phyloP scores from a whole-genome alignment of 1,284 basidiomycete genomes.

The Apiotrichum siamense region DNA sequence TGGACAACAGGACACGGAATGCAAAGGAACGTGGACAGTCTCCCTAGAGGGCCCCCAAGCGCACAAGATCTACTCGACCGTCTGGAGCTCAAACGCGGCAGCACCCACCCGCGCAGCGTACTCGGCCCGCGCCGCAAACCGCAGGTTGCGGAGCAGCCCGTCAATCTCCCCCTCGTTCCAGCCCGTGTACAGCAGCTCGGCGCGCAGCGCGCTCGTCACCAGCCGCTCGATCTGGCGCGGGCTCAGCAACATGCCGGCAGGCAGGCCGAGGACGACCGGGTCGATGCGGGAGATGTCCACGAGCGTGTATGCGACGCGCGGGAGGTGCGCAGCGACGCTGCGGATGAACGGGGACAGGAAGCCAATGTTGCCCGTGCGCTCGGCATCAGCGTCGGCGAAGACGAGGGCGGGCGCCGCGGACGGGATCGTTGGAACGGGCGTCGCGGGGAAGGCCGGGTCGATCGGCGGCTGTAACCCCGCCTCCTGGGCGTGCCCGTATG shows the following conservation, averaged over 20 bases:
- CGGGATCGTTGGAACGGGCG: not conserved
- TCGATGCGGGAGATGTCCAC: not conserved
- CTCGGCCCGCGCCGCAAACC: not conserved
- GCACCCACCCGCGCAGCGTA: not conserved
- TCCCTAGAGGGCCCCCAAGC: too few species aligned
- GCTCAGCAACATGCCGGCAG: not conserved
- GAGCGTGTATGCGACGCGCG: not conserved
- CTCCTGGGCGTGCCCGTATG: not conserved
- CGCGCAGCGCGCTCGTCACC: not conserved
- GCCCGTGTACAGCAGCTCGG: not conserved
- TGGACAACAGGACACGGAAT: too few species aligned
- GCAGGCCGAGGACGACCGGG: not conserved
- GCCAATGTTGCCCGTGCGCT: not conserved
- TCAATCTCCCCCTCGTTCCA: not conserved
- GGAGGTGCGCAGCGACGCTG: not conserved
- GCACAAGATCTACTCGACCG: not conserved
- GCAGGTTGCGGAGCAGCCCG: not conserved
- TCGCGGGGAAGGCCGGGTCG: not conserved
- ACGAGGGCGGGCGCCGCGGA: not conserved
- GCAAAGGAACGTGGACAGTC: too few species aligned
- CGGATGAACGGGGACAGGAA: not conserved
- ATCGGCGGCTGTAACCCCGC: not conserved
- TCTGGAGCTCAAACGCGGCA: not conserved
- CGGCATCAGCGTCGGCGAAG: conserved; percentile 4
- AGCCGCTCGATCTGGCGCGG: conserved; percentile 2